A percentile compares a stretch with the other conserved stretches of the same genome.
Conservation (phyloP, 805 yeast genomes). For the Peterozyma toletana region DNA sequence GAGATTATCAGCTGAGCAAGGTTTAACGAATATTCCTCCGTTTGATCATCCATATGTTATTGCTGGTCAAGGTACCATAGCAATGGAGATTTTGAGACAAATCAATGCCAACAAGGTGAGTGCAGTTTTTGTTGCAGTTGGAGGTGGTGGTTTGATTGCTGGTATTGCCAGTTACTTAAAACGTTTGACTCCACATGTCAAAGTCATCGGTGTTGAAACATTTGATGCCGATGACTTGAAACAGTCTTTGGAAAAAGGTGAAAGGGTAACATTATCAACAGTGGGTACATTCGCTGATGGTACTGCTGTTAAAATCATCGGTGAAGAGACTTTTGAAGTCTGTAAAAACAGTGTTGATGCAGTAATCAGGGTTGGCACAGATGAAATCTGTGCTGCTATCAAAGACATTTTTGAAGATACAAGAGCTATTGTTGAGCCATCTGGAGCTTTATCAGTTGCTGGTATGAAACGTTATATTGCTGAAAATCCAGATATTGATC, state of each 20-base stretch:
- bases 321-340: constrained; percentile 86
- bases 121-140: constrained; percentile 90
- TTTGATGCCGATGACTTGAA: constrained; percentile 91
- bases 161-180: constrained; percentile 89
- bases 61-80: constrained; percentile 99
- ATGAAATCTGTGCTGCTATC: constrained; percentile 92
- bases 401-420: constrained; percentile 96
- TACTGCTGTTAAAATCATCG: constrained; percentile 86
- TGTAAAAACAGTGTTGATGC: constrained; percentile 79
- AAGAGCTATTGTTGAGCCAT: constrained; percentile 88
- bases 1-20: constrained; percentile 59
- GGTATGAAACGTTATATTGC: constrained; percentile 82
- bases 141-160: constrained; percentile 95
- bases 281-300: constrained; percentile 99
- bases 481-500: constrained; percentile 63
- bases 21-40: constrained; percentile 91
- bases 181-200: constrained; percentile 96
- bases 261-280: constrained; percentile 48
- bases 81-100: constrained; percentile 87
- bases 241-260: constrained; percentile 52
- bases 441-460: constrained; percentile 95
- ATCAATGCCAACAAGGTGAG: constrained; percentile 65
- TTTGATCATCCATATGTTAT: constrained; percentile 96
- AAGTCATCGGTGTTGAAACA: constrained; percentile 93
- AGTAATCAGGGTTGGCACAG: constrained; percentile 77